Conservation (phyloP, 2,329 filamentous ascomycete genomes). For the Gremmenia infestans region DNA sequence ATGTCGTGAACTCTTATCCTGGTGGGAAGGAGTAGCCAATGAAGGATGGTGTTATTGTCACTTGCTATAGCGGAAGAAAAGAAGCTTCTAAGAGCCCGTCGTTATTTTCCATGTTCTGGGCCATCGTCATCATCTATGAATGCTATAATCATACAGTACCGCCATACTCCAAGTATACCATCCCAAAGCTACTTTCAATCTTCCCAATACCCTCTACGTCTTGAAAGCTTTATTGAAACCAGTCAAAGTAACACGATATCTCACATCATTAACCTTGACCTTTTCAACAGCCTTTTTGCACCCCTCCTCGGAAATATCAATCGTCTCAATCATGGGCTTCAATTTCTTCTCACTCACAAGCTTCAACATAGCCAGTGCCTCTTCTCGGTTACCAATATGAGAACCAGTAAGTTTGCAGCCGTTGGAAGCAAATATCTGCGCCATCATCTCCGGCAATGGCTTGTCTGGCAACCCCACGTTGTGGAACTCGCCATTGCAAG, state of each 20-base stretch:
- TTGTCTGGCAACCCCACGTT: conserved; percentile 53
- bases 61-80: too few species aligned
- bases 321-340: conserved; percentile 50
- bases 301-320: conserved; percentile 45
- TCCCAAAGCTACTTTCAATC: too few species aligned
- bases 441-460: conserved; percentile 39
- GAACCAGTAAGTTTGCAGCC: conserved; percentile 38
- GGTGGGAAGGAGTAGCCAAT: too few species aligned
- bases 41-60: too few species aligned
- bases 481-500: conserved; percentile 51
- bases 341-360: conserved; percentile 52
- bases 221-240: conserved; percentile 63
- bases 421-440: conserved; percentile 36
- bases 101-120: too few species aligned
- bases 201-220: neutral
- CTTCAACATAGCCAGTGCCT: conserved; percentile 55
- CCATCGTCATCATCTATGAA: too few species aligned
- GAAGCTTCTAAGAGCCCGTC: too few species aligned
- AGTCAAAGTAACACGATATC: conserved; percentile 66
- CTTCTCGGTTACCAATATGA: conserved; percentile 57
- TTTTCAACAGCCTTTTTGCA: conserved; percentile 65
- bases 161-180: too few species aligned
- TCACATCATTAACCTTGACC: conserved; percentile 66
- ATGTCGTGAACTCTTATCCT: too few species aligned
- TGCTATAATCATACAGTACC: too few species aligned